Evolutionary conservation across 2,329 filamentous ascomycete species (phyloP).

Genomic region (Elsinoe ampelina): DNA sequence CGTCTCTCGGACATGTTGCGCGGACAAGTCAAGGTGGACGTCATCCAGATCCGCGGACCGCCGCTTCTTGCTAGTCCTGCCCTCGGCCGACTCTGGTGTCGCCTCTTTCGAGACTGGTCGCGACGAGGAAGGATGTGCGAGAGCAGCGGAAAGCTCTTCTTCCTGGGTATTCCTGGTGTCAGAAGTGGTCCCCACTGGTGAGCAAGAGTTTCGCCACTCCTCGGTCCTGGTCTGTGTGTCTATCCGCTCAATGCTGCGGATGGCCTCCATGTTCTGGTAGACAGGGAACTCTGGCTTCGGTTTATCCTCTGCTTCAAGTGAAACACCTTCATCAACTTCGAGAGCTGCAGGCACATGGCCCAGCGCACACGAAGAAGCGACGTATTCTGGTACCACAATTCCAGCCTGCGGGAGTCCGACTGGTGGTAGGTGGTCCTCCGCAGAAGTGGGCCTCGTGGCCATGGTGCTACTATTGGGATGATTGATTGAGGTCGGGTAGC

Average conservation of each 20-base stretch:
- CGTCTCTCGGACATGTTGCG: not conserved
- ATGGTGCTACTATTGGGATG: not conserved
- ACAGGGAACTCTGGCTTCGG: not conserved
- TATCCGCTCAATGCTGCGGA: constrained; percentile 4
- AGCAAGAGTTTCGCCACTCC: constrained; percentile 6
- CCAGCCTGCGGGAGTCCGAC: not conserved
- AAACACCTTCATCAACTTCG: not conserved
- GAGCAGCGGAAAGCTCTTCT: not conserved
- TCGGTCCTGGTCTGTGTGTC: constrained; percentile 1
- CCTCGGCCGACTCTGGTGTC: not conserved
- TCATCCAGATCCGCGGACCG: constrained; percentile 11
- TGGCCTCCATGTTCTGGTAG: constrained; percentile 1
- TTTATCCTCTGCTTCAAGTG: not conserved
- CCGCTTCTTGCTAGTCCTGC: constrained; percentile 7
- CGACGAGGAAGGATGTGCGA: not conserved
- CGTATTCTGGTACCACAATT: constrained; percentile 1
- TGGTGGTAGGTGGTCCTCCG: not conserved
- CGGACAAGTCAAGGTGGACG: not conserved
- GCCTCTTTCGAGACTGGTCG: not conserved
- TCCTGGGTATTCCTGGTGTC: not conserved
- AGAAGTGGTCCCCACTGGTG: not conserved
- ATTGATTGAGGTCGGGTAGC: not conserved
- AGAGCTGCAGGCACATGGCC: not conserved
- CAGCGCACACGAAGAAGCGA: constrained; percentile 1
- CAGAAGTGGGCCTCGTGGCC: not conserved